Base-by-base conservation (phyloP, 2,329 filamentous ascomycete species). In the Fusarium buharicum region DNA sequence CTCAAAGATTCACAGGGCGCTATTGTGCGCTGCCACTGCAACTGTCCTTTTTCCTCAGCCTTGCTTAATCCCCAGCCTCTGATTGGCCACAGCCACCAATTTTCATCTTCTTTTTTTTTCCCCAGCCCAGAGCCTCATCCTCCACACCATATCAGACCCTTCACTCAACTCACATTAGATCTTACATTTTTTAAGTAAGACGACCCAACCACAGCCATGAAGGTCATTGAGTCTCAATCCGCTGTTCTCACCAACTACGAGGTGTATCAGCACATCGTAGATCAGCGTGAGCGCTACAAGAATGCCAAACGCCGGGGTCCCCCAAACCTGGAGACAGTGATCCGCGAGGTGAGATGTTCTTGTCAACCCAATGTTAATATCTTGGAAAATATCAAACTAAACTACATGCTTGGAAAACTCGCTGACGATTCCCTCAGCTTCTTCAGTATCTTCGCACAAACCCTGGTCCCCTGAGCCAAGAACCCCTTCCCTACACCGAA, bases 161-260 rank as follows among this genome's bases (percentile, higher is more conserved):
- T 55, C 16, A 27, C 41, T 52, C 30, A 27, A 39, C 38, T 55
- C 28, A 31, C 27, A 27, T 17, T 40, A 27, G 16, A 48, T 24
- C 33, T 39, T 22, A 27, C 24, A 43, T 34, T 22, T 30, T 40
- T 54, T 14, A 3, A 14, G 31, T 44, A 20, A 62, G 33, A 10
- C 18, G 37, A 45, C 20, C 28, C 44, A n/a, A 34, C 27, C 17
- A 18, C 45, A 68, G 73, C 31, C 17, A 88, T 89, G 86, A 89
- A 91, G 83, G 85, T 93, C 70, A 77, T 92, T 68, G 89, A 90
- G 70, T 80, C 89, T 4, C 88, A 92, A 72, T 86, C 86, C 27
- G 88, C 88, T 6, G 82, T 88, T 37, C 79, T 93, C 70, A 86
- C 86, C 73, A 92, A 92, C 74, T 89, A 85, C 64, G 90, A 92